Evolutionary conservation across 192 early-diverging fungal species (phyloP).

Genomic region (Phycomyces nitens): DNA sequence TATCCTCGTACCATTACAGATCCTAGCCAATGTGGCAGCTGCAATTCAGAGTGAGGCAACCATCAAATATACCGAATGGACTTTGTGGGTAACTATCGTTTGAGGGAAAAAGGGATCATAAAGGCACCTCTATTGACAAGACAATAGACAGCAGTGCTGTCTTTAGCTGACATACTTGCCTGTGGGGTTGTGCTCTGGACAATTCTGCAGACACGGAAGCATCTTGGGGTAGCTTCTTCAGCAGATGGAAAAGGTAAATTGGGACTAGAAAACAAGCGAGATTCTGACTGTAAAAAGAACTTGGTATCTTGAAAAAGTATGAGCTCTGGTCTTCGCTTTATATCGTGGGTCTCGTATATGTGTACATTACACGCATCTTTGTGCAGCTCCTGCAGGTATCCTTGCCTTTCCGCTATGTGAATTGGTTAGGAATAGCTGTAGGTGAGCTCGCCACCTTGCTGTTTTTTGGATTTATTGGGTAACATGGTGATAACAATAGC

Average conservation of each 20-base stretch:
- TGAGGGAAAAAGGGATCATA: not conserved
- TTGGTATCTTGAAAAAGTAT: slow-evolving; percentile 44
- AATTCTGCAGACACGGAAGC: slow-evolving; percentile 51
- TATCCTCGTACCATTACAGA: slow-evolving; percentile 49
- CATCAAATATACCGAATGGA: slow-evolving; percentile 49
- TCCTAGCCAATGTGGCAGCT: slow-evolving; percentile 48
- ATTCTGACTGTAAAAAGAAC: slow-evolving; percentile 20
- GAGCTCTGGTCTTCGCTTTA: slow-evolving; percentile 56
- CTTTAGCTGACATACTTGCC: slow-evolving; percentile 44
- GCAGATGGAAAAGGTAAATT: slow-evolving; percentile 49
- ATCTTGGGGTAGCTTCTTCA: slow-evolving; percentile 41
- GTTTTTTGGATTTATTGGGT: slow-evolving; percentile 52
- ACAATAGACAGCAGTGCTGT: slow-evolving; percentile 34
- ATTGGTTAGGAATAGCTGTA: slow-evolving; percentile 47
- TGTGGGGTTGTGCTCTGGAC: slow-evolving; percentile 48
- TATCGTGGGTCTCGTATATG: slow-evolving; percentile 45
- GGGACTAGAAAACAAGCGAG: not conserved
- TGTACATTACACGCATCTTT: slow-evolving; percentile 50
- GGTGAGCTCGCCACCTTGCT: slow-evolving; percentile 44
- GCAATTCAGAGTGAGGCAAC: slow-evolving; percentile 45
- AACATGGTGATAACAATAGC: not conserved
- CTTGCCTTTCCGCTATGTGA: slow-evolving; percentile 48
- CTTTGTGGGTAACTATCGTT: slow-evolving; percentile 46
- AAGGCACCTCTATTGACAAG: not conserved
- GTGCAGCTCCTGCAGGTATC: slow-evolving; percentile 42